phyloP scores from a whole-genome alignment of 306 rosid genomes.

The Rubus idaeus region DNA sequence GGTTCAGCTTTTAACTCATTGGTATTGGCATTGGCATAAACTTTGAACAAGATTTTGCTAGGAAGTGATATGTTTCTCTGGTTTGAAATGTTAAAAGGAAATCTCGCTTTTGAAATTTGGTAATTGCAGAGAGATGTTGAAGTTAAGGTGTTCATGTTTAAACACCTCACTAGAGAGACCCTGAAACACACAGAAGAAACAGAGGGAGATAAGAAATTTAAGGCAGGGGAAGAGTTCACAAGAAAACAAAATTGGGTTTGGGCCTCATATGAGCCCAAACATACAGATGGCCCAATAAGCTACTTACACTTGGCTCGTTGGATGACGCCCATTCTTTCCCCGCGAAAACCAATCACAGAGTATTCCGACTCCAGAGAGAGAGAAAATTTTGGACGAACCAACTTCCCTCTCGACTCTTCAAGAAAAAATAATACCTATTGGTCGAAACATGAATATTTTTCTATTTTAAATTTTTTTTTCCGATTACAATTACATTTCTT shows the following conservation, averaged over 20 bases:
- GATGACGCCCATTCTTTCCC: neutral
- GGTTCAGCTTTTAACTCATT: slow-evolving; percentile 51
- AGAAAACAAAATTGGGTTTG: neutral
- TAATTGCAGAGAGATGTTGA: slow-evolving; percentile 44
- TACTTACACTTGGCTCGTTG: neutral
- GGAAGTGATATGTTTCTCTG: slow-evolving; percentile 22
- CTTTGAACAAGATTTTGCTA: slow-evolving; percentile 27
- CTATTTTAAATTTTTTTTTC: neutral
- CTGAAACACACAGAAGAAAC: slow-evolving; percentile 5
- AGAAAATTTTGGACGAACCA: no score
- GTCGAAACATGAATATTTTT: neutral
- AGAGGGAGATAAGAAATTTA: slow-evolving; percentile 24
- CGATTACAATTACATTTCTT: neutral
- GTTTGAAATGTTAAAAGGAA: slow-evolving; percentile 23
- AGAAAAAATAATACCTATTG: neutral
- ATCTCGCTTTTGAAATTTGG: slow-evolving; percentile 32
- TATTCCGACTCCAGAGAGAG: neutral
- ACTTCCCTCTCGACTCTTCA: no score
- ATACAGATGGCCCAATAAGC: neutral
- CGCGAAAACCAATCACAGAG: slow-evolving; percentile 13
- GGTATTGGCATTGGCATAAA: slow-evolving; percentile 59
- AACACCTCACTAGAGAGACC: neutral
- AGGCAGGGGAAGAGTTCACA: neutral
- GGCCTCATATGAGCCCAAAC: neutral
- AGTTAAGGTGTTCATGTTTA: slow-evolving; percentile 51